phyloP scores from a whole-genome alignment of 2,329 filamentous ascomycete genomes.

The Aspergillus neotritici region DNA sequence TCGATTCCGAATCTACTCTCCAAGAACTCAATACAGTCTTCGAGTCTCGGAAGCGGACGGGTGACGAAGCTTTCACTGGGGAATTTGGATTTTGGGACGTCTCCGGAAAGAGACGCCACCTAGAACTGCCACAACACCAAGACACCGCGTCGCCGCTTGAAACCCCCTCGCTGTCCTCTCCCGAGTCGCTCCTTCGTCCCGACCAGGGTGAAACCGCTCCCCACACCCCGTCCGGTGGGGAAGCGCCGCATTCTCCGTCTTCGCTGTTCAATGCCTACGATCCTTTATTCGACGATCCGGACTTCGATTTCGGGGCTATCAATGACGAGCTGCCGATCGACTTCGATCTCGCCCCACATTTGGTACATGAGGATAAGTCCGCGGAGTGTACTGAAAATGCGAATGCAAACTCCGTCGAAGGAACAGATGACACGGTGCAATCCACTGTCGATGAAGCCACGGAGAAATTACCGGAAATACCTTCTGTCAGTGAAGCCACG shows the following conservation, averaged over 20 bases:
- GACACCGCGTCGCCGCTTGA: conserved; percentile 9
- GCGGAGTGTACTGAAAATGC: not conserved
- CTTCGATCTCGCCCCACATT: not conserved
- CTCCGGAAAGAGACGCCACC: conserved; percentile 15
- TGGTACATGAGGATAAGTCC: not conserved
- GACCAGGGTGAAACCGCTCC: conserved; percentile 13
- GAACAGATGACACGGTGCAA: not conserved
- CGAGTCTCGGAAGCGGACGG: conserved; percentile 19
- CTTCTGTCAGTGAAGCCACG: conserved; percentile 15
- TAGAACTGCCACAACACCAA: conserved; percentile 5
- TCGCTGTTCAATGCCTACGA: conserved; percentile 19
- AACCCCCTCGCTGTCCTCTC: conserved; percentile 18
- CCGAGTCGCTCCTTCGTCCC: conserved; percentile 12
- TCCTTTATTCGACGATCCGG: conserved; percentile 14
- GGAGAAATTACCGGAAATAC: not conserved
- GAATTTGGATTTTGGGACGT: conserved; percentile 11
- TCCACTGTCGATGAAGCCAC: not conserved
- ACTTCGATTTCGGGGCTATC: conserved; percentile 6
- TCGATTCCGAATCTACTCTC: conserved; percentile 14
- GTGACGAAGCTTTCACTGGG: conserved; percentile 17
- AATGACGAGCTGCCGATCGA: conserved; percentile 1
- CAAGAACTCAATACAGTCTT: conserved; percentile 15
- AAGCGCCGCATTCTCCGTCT: conserved; percentile 12
- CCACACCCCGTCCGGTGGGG: conserved; percentile 13
- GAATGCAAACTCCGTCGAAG: not conserved